A percentile compares a stretch with the other conserved stretches of the same genome.
phyloP scores from a whole-genome alignment of 1,139 yeast species.

The Wickerhamomyces sp. region DNA sequence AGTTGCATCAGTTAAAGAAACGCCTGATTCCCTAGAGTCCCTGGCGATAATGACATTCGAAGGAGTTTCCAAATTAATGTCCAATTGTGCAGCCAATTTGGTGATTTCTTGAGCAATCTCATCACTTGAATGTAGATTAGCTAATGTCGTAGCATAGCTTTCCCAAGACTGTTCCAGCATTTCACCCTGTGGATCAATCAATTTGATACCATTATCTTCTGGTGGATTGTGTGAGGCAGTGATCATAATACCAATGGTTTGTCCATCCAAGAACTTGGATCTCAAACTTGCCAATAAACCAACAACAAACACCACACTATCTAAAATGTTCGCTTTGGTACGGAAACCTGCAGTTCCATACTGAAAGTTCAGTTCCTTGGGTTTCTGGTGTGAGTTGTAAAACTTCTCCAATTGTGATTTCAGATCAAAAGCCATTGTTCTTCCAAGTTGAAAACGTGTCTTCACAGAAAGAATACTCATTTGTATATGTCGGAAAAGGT shows the following conservation, averaged over 20 bases:
- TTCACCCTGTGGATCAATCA: constrained; percentile 90
- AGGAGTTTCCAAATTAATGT: constrained; percentile 35
- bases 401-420: constrained; percentile 10
- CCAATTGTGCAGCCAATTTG: constrained; percentile 30
- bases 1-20: constrained; percentile 57
- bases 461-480: no score
- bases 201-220: constrained; percentile 90
- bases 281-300: constrained; percentile 81
- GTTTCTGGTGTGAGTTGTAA: constrained; percentile 33
- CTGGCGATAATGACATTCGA: constrained; percentile 52
- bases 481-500: neutral
- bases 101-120: constrained; percentile 30
- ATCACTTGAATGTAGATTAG: constrained; percentile 51
- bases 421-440: constrained; percentile 15
- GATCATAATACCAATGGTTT: constrained; percentile 85
- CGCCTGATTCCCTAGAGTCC: constrained; percentile 79
- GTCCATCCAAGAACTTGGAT: constrained; percentile 63
- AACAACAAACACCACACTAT: constrained; percentile 79
- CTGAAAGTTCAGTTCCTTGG: constrained; percentile 42
- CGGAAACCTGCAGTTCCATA: constrained; percentile 99
- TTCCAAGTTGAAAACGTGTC: no score
- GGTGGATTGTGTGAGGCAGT: constrained; percentile 98
- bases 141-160: constrained; percentile 68
- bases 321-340: constrained; percentile 63
- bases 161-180: constrained; percentile 92